Evolutionary conservation across 495 filamentous ascomycete species (phyloP).

Genomic region (Podospora tetraspora): DNA sequence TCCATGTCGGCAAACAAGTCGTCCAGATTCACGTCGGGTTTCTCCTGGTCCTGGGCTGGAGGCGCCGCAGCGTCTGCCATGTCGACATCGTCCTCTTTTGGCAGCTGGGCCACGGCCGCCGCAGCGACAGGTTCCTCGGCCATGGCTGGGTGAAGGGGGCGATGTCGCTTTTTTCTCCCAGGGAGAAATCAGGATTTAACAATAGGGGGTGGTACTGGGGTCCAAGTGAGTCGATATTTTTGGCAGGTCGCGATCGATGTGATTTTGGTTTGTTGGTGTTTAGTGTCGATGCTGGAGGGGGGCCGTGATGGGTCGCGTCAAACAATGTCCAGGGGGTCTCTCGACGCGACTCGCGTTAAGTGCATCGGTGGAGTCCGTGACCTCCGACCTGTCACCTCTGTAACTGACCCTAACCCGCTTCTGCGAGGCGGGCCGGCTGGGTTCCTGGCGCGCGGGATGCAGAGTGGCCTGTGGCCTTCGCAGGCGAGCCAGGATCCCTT

Average conservation of each 20-base stretch:
- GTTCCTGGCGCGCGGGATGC: not conserved
- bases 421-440: not conserved
- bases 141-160: not conserved
- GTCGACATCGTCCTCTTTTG: not conserved
- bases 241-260: not conserved
- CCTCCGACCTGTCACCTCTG: not conserved
- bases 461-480: not conserved
- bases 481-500: not conserved
- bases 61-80: conserved; percentile 14
- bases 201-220: too few species aligned
- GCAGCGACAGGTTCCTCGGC: not conserved
- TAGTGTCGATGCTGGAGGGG: not conserved
- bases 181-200: not conserved
- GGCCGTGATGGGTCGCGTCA: not conserved
- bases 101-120: not conserved
- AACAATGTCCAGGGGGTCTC: not conserved
- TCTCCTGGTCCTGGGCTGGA: conserved; percentile 1
- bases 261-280: not conserved
- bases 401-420: not conserved
- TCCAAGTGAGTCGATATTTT: not conserved
- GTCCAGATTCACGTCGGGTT: conserved; percentile 57
- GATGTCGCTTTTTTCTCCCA: not conserved
- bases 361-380: not conserved
- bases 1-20: conserved; percentile 69
- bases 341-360: not conserved